A percentile compares a stretch with the other conserved stretches of the same genome.
Evolutionary conservation across 345 rosid species (phyloP).

Genomic region (Citrus australasica): DNA sequence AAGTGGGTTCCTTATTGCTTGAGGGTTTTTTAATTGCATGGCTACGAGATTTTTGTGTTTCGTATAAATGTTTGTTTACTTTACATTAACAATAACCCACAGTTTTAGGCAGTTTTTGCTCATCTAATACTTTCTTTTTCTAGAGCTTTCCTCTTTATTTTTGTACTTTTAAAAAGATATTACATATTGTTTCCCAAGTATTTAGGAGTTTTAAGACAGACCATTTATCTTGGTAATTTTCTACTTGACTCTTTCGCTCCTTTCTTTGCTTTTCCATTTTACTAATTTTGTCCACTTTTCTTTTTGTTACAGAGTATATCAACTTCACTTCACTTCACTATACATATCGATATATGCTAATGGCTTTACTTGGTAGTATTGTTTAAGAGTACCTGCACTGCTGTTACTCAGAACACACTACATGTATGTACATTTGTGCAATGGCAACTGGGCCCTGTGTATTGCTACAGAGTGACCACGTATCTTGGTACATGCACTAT

Average conservation of each 20-base stretch:
- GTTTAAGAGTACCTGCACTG: not conserved
- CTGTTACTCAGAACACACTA: too few relatives aligned
- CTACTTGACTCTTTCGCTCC: not conserved
- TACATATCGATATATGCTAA: not conserved
- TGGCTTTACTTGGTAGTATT: too few relatives aligned
- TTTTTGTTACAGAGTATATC: not conserved
- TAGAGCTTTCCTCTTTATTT: not conserved
- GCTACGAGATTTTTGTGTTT: slow-evolving; percentile 13
- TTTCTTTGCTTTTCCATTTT: not conserved
- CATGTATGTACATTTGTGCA: not conserved
- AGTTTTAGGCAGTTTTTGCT: slow-evolving; percentile 15
- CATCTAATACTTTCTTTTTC: not conserved
- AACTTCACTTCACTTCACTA: not conserved
- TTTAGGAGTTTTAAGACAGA: slow-evolving; percentile 8
- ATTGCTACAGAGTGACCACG: not conserved
- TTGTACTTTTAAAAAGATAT: not conserved
- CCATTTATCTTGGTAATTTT: not conserved
- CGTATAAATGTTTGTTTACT: not conserved
- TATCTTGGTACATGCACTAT: slow-evolving; percentile 9
- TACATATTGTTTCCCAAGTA: not conserved
- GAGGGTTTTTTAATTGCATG: slow-evolving; percentile 13
- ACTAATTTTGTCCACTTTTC: not conserved
- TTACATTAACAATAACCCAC: slow-evolving; percentile 19
- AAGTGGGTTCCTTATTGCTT: slow-evolving; percentile 8
- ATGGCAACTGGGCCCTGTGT: slow-evolving; percentile 15